phyloP scores from a whole-genome alignment of 164 flowering plant species.

The Stephania japonica region DNA sequence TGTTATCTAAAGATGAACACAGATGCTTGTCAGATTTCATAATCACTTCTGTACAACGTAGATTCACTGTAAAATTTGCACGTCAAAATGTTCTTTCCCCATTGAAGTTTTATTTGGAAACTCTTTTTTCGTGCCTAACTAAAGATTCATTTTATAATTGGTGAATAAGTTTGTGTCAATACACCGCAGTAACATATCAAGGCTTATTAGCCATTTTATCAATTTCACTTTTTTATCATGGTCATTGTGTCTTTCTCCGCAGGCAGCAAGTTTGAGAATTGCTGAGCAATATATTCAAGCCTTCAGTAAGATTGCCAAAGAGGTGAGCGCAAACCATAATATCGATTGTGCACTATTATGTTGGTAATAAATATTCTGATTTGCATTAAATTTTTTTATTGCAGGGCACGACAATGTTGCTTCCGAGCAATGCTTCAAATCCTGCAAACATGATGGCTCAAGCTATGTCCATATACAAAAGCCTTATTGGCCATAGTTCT shows the following conservation, averaged over 20 bases:
- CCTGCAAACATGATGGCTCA: constrained; percentile 68
- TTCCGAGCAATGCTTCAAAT: constrained; percentile 47
- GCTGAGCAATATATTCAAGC: constrained; percentile 86
- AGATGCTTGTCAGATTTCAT: no score
- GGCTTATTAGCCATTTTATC: neutral
- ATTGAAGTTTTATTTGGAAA: neutral
- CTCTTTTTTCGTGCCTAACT: neutral
- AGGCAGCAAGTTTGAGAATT: constrained; percentile 87
- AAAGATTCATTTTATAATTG: neutral
- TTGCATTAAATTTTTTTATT: neutral
- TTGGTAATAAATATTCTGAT: neutral
- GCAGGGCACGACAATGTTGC: constrained; percentile 78
- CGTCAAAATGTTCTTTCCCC: neutral
- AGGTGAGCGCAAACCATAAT: constrained; percentile 38
- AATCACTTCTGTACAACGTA: no score
- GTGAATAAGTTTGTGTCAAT: neutral
- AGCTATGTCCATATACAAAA: constrained; percentile 61
- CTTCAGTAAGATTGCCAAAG: constrained; percentile 71
- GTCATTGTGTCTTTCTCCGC: constrained; percentile 18
- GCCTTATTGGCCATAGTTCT: constrained; percentile 31
- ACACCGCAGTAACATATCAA: neutral
- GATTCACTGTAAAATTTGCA: no score
- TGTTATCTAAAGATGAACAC: no score
- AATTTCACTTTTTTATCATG: neutral
- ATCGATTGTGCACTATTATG: neutral